These are phyloP conservation scores for Ophiosphaerella korrae DNA, from an alignment of 2,329 filamentous ascomycete species.

Conservation along the genomic window DNA sequence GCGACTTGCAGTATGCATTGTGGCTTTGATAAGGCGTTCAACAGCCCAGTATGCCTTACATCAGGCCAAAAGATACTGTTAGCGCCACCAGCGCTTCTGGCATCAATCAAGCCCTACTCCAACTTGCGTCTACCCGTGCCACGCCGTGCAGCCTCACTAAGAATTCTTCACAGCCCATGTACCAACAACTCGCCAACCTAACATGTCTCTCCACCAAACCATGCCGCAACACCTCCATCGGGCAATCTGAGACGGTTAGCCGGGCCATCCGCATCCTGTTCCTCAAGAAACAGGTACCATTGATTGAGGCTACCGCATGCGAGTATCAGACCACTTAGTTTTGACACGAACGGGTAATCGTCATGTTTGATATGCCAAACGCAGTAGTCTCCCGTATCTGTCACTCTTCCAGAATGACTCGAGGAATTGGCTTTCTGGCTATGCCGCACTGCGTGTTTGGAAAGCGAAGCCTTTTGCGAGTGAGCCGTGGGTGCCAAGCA, in stretches of 20 bases:
- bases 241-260: neutral
- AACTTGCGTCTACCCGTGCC: neutral
- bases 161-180: too few species aligned
- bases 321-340: conserved; percentile 29
- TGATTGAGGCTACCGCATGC: conserved; percentile 8
- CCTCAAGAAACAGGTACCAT: too few species aligned
- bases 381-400: neutral
- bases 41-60: neutral
- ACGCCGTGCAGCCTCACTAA: too few species aligned
- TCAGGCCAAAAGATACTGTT: too few species aligned
- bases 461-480: too few species aligned
- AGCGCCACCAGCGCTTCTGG: conserved; percentile 14
- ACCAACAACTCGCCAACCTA: too few species aligned
- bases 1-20: neutral
- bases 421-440: neutral
- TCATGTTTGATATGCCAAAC: neutral
- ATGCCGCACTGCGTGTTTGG: neutral
- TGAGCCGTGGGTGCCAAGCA: conserved; percentile 4
- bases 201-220: neutral
- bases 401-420: too few species aligned
- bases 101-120: neutral
- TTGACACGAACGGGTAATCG: conserved; percentile 4
- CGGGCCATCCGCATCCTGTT: neutral
- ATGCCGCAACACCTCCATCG: neutral
- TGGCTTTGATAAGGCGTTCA: neutral